A percentile compares a stretch with the other conserved stretches of the same genome.
Evolutionary conservation across 139 green algal species (phyloP).

Genomic region (Volvox reticuliferus): DNA sequence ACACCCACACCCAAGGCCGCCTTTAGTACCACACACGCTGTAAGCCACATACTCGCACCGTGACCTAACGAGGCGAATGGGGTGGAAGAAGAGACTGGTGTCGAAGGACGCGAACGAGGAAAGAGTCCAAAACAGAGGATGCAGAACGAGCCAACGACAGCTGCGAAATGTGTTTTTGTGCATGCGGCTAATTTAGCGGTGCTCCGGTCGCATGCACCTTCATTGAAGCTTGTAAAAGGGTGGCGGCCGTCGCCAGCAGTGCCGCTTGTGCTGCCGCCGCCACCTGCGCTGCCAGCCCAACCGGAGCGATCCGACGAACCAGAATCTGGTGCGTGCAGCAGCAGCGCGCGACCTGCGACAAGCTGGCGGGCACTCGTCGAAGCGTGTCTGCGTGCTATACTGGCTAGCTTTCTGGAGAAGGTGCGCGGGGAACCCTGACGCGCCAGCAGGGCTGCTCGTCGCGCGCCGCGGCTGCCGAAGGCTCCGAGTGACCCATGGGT

Average conservation of each 20-base stretch:
- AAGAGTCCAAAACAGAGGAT: not conserved
- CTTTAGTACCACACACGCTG: slow-evolving; percentile 31
- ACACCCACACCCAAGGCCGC: slow-evolving; percentile 38
- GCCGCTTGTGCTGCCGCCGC: not conserved
- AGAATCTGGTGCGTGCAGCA: not conserved
- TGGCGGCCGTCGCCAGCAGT: not conserved
- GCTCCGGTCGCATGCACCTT: not conserved
- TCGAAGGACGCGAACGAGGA: not conserved
- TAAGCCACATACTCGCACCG: slow-evolving; percentile 35
- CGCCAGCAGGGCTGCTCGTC: not conserved
- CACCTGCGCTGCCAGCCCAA: not conserved
- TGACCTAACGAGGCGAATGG: not conserved
- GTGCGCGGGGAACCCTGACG: not conserved
- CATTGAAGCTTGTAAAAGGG: not conserved
- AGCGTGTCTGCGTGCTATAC: not conserved
- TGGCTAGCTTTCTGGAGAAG: not conserved
- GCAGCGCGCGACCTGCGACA: not conserved
- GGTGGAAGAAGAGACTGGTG: not conserved
- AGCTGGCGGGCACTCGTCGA: not conserved
- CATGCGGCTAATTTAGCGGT: not conserved
- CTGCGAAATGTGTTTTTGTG: not conserved
- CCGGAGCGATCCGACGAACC: not conserved
- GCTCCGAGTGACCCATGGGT: slow-evolving; percentile 5
- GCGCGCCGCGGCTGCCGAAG: not conserved
- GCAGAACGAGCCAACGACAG: not conserved